These are phyloP conservation scores for Camptophora hylomeconis DNA, from an alignment of 2,329 filamentous ascomycete species.

Conservation along the genomic window DNA sequence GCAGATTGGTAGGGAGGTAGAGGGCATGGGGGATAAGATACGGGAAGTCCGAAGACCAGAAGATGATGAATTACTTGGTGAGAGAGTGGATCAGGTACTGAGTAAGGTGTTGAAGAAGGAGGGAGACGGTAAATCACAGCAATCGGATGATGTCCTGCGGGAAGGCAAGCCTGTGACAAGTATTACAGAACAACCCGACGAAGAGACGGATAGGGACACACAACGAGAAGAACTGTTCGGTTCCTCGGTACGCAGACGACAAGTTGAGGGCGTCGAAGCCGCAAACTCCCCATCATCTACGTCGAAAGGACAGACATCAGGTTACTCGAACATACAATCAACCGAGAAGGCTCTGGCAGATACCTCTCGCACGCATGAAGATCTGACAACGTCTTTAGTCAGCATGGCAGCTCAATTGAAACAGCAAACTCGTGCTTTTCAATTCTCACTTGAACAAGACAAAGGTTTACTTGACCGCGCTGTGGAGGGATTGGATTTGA, in stretches of 20 bases:
- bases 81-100: conserved; percentile 13
- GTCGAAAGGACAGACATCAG: conserved; percentile 13
- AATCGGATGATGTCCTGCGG: conserved; percentile 5
- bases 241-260: conserved; percentile 11
- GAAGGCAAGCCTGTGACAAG: conserved; percentile 8
- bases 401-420: conserved; percentile 50
- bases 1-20: conserved; percentile 14
- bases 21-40: conserved; percentile 6
- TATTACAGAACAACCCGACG: conserved; percentile 1
- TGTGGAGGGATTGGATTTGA: conserved; percentile 63
- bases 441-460: conserved; percentile 26
- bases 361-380: conserved; percentile 71
- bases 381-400: conserved; percentile 68
- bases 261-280: conserved; percentile 3
- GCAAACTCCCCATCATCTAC: conserved; percentile 6
- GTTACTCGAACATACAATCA: conserved; percentile 26
- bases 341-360: conserved; percentile 62
- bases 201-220: conserved; percentile 4
- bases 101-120: not conserved
- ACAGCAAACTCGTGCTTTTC: conserved; percentile 13
- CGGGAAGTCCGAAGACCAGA: conserved; percentile 4
- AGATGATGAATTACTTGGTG: conserved; percentile 11
- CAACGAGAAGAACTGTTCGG: conserved; percentile 7
- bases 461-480: conserved; percentile 61
- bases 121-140: not conserved